phyloP scores from a whole-genome alignment of 257 asterid species.

The Ophiorrhiza pumila region DNA sequence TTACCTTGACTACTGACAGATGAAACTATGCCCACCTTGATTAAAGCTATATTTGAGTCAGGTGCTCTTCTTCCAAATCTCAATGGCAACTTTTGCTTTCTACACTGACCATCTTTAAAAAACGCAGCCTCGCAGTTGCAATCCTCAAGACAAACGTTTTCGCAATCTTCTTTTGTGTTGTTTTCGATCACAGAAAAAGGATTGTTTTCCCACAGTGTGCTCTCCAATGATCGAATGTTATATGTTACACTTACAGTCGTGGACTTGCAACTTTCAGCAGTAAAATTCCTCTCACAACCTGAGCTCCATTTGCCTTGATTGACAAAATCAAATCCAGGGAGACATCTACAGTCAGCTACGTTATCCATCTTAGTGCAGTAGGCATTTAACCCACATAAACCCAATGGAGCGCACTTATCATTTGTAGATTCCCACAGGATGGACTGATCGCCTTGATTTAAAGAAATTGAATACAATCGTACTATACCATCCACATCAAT shows the following conservation, averaged over 20 bases:
- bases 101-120: constrained; percentile 22
- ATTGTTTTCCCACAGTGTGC: constrained; percentile 31
- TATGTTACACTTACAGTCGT: constrained; percentile 2
- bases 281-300: constrained; percentile 33
- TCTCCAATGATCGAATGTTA: constrained; percentile 16
- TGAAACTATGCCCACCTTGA: constrained; percentile 24
- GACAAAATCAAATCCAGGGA: constrained; percentile 39
- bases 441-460: constrained; percentile 22
- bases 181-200: constrained; percentile 6
- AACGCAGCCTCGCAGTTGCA: constrained; percentile 53
- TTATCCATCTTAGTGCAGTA: constrained; percentile 30
- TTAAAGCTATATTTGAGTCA: constrained; percentile 26
- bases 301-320: constrained; percentile 28
- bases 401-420: constrained; percentile 36
- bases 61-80: constrained; percentile 31
- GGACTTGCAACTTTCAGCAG: constrained; percentile 21
- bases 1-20: neutral
- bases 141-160: constrained; percentile 39
- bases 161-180: constrained; percentile 29
- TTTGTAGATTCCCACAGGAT: constrained; percentile 20
- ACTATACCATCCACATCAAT: constrained; percentile 46
- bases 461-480: constrained; percentile 30
- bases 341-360: constrained; percentile 27
- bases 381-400: constrained; percentile 49
- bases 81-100: constrained; percentile 51